Base-by-base conservation (phyloP, 192 early-diverging fungal species). In the Radiomyces spectabilis region DNA sequence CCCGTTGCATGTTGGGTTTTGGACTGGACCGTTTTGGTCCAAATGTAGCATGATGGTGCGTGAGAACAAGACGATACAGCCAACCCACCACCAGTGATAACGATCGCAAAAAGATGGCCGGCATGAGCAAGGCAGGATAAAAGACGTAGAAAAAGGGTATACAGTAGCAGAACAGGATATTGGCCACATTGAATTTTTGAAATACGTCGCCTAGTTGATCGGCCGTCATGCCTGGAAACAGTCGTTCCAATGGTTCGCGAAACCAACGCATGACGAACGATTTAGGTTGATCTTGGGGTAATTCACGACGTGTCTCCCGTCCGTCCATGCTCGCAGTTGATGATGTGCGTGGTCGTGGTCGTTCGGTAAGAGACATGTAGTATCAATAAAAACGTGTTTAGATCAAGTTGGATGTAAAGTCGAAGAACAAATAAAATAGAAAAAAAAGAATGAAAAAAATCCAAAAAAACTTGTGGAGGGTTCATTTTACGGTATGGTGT, bases 61-160 rank as follows among this genome's bases (percentile, higher is more conserved):
- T 22, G 15, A 31, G 24, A 39, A 62, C 25, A 4, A 62, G 38
- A 4, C 29, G 42, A 27, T 62, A 53, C 0, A 37, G 32, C 34
- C 60, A 49, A 3, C 60, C 57, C 9, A 70, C 21, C 18, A 70
- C 34, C 51, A 61, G 60, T 0, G 68, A 63, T 12, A 70, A 43
- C 3, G 57, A 60, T 4, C 62, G 53, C 21, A 70, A 41, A 33
- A 63, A 65, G 19, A 70, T 70, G 43, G 61, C 61, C 7, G 68
- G 68, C 52, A 70, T 42, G 5, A 70, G 30, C 18, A 59, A 27
- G 2, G 68, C 53, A 29, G 68, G 68, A 38, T 59, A 70, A 42
- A 70, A 64, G 5, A 70, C 57, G 33, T 64, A 70, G 29, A 70
- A 64, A 8, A 70, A 54, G 9, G 68, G 68, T n/a, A 70, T 21